Percentiles rank a stretch among this genome's conserved stretches.
Evolutionary conservation across 805 yeast species (phyloP).

Genomic region (Metschnikowia corniflorae): DNA sequence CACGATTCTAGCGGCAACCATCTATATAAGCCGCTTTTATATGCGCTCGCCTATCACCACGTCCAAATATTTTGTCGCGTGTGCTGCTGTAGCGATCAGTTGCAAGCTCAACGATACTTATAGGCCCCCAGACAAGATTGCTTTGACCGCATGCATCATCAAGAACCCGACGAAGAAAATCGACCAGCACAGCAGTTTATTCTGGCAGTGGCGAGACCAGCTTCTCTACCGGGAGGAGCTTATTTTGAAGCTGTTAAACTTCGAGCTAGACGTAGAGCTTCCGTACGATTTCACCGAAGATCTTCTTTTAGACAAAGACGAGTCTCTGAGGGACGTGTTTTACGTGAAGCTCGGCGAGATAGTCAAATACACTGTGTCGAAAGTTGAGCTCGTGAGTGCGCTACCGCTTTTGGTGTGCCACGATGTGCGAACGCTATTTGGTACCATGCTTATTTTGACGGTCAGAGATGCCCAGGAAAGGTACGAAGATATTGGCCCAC

Average conservation of each 20-base stretch:
- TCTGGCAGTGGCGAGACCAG: constrained; percentile 47
- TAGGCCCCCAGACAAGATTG: constrained; percentile 42
- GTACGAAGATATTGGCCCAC: constrained; percentile 10
- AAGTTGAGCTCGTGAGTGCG: constrained; percentile 37
- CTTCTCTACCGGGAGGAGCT: constrained; percentile 41
- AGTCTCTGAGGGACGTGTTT: constrained; percentile 12
- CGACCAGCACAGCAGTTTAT: constrained; percentile 38
- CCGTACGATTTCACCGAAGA: constrained; percentile 36
- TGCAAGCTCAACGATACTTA: constrained; percentile 42
- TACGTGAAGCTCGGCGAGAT: constrained; percentile 17
- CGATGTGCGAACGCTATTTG: constrained; percentile 33
- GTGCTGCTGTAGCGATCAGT: constrained; percentile 42
- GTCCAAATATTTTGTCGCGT: constrained; percentile 42
- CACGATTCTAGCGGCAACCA: constrained; percentile 42
- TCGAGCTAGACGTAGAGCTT: constrained; percentile 37
- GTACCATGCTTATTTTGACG: constrained; percentile 18
- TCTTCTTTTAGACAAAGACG: constrained; percentile 13
- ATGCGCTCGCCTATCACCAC: constrained; percentile 41
- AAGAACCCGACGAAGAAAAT: constrained; percentile 31
- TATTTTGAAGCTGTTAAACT: constrained; percentile 35
- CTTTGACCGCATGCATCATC: constrained; percentile 33
- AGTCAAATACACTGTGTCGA: constrained; percentile 29
- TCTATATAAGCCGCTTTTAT: constrained; percentile 37
- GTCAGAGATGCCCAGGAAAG: constrained; percentile 15
- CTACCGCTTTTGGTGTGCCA: constrained; percentile 37